Conservation (phyloP, 2,329 filamentous ascomycete species). For the Lachnellula arida region DNA sequence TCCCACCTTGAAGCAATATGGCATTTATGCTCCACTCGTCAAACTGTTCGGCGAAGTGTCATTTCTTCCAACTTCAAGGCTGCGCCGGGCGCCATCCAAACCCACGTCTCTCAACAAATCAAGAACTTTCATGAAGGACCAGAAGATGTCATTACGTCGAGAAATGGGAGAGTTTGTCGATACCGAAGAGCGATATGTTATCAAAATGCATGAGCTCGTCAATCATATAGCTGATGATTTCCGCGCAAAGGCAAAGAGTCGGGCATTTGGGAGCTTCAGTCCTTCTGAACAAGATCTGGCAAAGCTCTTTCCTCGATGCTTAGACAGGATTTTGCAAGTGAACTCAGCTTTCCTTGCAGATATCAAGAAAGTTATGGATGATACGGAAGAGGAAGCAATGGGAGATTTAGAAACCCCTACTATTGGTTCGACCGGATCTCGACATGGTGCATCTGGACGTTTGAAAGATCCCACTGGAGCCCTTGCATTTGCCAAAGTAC, state of each 20-base stretch:
- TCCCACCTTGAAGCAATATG: constrained; percentile 65
- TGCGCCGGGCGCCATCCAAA: constrained; percentile 82
- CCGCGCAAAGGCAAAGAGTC: constrained; percentile 60
- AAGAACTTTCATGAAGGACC: constrained; percentile 71
- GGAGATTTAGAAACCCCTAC: constrained; percentile 65
- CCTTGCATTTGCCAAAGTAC: constrained; percentile 69
- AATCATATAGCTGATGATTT: constrained; percentile 78
- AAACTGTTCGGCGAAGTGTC: constrained; percentile 77
- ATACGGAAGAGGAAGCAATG: constrained; percentile 75
- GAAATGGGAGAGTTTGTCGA: constrained; percentile 88
- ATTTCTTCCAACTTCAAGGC: constrained; percentile 79
- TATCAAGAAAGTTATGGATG: constrained; percentile 71
- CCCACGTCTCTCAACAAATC: constrained; percentile 75
- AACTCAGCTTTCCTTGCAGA: constrained; percentile 78
- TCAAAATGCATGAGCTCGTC: constrained; percentile 79
- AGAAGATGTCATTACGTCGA: constrained; percentile 79
- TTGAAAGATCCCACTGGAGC: constrained; percentile 72
- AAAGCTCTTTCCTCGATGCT: constrained; percentile 73
- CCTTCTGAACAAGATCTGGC: constrained; percentile 69
- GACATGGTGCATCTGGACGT: constrained; percentile 41
- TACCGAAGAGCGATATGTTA: constrained; percentile 91
- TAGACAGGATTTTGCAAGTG: constrained; percentile 74
- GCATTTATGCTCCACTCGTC: constrained; percentile 70
- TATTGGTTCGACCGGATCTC: constrained; percentile 42
- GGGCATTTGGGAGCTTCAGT: constrained; percentile 57